Conservation (phyloP, 352 stramenopile genomes). For the Pythium aristosporum region DNA sequence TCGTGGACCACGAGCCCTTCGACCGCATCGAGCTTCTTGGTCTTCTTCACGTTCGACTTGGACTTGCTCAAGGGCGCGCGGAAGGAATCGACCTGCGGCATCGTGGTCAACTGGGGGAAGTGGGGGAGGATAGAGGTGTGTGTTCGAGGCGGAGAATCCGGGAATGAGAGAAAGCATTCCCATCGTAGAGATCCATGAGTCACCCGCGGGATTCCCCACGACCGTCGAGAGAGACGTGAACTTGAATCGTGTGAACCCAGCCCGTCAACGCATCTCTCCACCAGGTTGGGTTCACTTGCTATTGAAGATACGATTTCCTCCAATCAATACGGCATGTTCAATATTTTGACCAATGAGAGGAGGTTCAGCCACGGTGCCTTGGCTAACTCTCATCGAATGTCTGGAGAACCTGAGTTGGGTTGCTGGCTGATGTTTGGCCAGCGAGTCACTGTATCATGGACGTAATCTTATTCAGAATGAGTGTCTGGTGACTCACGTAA, state of each 20-base stretch:
- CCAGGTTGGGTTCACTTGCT: background rate
- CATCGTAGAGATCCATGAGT: background rate
- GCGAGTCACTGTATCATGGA: too few species aligned
- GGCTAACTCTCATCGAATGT: too few species aligned
- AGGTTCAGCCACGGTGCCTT: too few species aligned
- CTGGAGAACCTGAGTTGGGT: too few species aligned
- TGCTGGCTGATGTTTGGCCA: too few species aligned
- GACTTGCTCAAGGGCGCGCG: background rate
- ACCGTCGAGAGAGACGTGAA: too few species aligned
- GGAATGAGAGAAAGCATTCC: background rate
- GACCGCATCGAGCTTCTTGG: slow-evolving; percentile 8
- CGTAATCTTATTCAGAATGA: background rate
- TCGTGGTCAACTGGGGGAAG: background rate
- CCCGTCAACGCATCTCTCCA: too few species aligned
- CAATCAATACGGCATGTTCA: too few species aligned
- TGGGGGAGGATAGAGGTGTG: background rate
- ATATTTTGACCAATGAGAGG: background rate
- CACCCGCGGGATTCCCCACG: too few species aligned
- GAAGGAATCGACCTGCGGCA: slow-evolving; percentile 2
- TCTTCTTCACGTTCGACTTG: slow-evolving; percentile 9
- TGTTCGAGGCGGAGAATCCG: background rate
- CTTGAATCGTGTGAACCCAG: too few species aligned
- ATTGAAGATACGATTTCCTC: background rate
- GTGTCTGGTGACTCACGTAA: background rate
- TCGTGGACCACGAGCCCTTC: slow-evolving; percentile 25